Evolutionary conservation across 495 filamentous ascomycete genomes (phyloP), one percentile per base, ranked within the genome.

Genomic region (Bombardia bombarda): DNA sequence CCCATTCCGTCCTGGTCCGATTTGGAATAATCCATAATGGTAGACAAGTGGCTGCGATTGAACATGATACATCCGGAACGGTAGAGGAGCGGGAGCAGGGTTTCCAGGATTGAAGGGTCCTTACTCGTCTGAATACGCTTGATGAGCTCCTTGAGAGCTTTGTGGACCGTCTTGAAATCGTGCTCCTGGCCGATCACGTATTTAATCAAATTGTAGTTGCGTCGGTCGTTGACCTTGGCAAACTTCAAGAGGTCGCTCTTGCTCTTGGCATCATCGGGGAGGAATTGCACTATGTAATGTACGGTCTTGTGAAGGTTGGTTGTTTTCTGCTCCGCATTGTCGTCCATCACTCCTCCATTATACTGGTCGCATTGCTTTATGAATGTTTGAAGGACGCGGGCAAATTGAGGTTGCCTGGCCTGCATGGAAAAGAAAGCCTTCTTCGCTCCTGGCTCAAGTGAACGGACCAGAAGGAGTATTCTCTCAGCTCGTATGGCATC

Each of bases 391-490:
- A 94, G 63, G 16, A 81, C 80, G 28, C 79, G 79, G 19, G 82
- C 77, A 51, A 84, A 80, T 35, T 72, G 71, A 5, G 78, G 72
- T 55, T 89, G 87, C 37, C 87, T 78, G 17, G 71, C 72, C 58
- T 90, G 84, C 53, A 92, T 74, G n/a, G 81, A 82, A 57, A 94
- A 92, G 56, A 96, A 90, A 0, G 90, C 90, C 55, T 79, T 86
- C 57, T 82, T 86, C 2, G 87, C 83, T 51, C 77, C 84, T 12
- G 71, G 70, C 50, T 95, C 89, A 7, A 98, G 69, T 13, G 83
- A 82, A 36, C 78, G 80, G 12, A 92, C 71, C 3, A 97, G 69
- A 2, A 93, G 73, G 2, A 98, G 70, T 24, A 95, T 82, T 31
- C 92, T 79, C 60, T 90, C 86, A 7, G 86, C 83, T 3, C 92